Evolutionary conservation across 495 filamentous ascomycete species (phyloP), one percentile per base, ranked within the genome.

Genomic region (Halenospora varia): DNA sequence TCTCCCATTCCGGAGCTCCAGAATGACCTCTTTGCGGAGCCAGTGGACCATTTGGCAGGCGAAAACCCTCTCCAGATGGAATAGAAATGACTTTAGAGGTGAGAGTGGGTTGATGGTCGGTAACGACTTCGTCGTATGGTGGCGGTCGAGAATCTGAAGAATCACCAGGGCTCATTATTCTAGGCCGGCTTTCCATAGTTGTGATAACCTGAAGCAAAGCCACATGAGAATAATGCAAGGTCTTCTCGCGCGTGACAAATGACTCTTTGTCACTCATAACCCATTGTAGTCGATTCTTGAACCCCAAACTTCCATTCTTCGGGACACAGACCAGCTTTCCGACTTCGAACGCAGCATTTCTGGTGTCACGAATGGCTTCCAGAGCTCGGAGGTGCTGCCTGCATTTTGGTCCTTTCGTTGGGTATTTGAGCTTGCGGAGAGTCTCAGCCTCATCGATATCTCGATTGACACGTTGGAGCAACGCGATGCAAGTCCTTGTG

Each of bases 231-330:
- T 52, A 52, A 39, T 39, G 10, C 25, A 52, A 39, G 10, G 13
- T 13, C n/a, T 39, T 52, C 25, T 39, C 49, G 3, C 23, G 49
- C n/a, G 20, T 52, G 6, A 39, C 13, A 39, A 52, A 35, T 35
- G 49, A 29, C 17, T 29, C 24, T 39, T 52, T 52, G 13, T 52
- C 49, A 23, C 24, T 17, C 49, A 52, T 52, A 39, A 52, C 49
- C 25, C 49, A 52, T 35, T 35, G 3, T 17, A 52, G 13, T 29
- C 49, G 49, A 29, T 15, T 20, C 22, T 39, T 52, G 6, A 52
- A 15, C 23, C 11, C 20, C 13, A 52, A 10, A 11, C 17, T 22
- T 2, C 24, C 25, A n/a, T 29, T 17, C 24, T 39, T 35, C 6
- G 25, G 13, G 2, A 52, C 23, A 39, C 13, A 52, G 6, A 52